Evolutionary conservation across 2,329 filamentous ascomycete species (phyloP).

Genomic region (Stenocarpella maydis): DNA sequence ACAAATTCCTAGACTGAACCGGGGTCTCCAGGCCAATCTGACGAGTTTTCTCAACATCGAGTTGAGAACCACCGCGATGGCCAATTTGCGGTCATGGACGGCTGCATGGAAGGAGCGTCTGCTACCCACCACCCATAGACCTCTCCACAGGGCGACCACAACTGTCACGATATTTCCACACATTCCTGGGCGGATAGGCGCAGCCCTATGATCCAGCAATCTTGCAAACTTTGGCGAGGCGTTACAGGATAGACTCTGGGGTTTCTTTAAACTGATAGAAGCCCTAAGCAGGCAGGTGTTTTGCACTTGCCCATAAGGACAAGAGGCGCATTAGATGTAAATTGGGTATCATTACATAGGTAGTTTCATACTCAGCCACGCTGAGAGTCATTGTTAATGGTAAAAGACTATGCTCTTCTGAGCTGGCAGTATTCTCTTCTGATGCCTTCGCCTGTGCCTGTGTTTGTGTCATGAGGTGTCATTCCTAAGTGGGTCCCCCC

Average conservation of each 20-base stretch:
- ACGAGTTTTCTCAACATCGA: neutral
- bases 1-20: neutral
- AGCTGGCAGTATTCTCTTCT: neutral
- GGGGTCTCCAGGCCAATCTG: neutral
- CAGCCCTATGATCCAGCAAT: conserved; percentile 21
- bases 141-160: neutral
- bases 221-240: conserved; percentile 28
- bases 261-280: conserved; percentile 26
- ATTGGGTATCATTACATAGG: conserved; percentile 23
- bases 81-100: neutral
- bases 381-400: conserved; percentile 23
- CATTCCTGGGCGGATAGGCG: neutral
- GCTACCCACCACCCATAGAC: neutral
- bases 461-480: neutral
- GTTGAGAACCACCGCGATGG: neutral
- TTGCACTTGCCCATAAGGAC: neutral
- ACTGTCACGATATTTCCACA: neutral
- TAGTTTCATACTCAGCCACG: conserved; percentile 13
- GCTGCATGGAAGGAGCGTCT: neutral
- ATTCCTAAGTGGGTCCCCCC: neutral
- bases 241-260: conserved; percentile 32
- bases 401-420: conserved; percentile 22
- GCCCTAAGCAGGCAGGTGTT: neutral
- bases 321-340: neutral
- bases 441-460: neutral